Conservation (phyloP, 108 stramenopile genomes). For the Nannochloropsis oceanica region DNA sequence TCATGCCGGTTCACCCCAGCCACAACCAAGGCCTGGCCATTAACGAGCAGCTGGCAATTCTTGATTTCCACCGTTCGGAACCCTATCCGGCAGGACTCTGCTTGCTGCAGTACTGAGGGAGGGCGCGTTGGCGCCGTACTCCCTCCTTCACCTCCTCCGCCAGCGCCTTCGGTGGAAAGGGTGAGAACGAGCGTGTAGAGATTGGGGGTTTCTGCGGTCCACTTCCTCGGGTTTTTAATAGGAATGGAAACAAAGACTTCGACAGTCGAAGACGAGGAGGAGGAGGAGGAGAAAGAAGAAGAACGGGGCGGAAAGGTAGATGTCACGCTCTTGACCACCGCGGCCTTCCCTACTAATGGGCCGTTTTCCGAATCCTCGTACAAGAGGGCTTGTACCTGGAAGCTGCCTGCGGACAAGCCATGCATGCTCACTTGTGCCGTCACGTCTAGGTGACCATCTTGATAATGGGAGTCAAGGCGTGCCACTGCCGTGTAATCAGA, state of each 20-base stretch:
- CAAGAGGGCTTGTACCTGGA: slow-evolving; percentile 39
- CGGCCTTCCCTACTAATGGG: background rate
- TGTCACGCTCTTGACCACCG: background rate
- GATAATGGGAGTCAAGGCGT: slow-evolving; percentile 14
- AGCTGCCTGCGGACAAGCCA: background rate
- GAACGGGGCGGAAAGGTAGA: too few species aligned
- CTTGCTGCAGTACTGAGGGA: slow-evolving; percentile 28
- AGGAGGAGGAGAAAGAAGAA: background rate
- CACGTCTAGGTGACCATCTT: background rate
- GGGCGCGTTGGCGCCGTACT: too few species aligned
- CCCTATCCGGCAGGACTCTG: slow-evolving; percentile 64
- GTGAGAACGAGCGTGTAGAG: slow-evolving; percentile 57
- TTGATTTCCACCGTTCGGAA: slow-evolving; percentile 53
- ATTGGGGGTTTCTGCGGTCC: slow-evolving; percentile 62
- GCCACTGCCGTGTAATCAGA: slow-evolving; percentile 57
- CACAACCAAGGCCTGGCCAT: slow-evolving; percentile 48
- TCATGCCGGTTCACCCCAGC: slow-evolving; percentile 87
- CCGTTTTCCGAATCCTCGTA: background rate
- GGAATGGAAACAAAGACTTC: background rate
- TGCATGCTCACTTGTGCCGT: background rate
- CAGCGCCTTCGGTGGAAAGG: background rate
- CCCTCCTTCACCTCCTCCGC: background rate
- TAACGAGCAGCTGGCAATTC: slow-evolving; percentile 32
- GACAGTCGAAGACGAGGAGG: background rate
- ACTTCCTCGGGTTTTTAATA: slow-evolving; percentile 24